Conservation (phyloP, 441 rosid genomes). For the Isatis lusitanica region DNA sequence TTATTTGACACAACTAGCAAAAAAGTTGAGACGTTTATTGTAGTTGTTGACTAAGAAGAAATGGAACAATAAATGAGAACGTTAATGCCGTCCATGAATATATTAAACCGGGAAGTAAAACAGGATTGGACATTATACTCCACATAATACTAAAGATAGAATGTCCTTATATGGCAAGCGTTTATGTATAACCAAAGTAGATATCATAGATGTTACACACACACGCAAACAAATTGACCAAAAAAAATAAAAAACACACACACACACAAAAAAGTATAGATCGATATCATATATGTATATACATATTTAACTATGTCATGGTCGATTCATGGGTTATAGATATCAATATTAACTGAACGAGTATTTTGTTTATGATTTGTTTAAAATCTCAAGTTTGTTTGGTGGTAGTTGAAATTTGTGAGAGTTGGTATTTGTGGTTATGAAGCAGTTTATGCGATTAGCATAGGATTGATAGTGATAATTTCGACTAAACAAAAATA, state of each 20-base stretch:
- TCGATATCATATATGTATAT: neutral
- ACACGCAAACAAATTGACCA: neutral
- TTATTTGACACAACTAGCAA: slow-evolving; percentile 2
- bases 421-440: neutral
- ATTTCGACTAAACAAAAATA: neutral
- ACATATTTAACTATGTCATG: neutral
- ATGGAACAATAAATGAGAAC: slow-evolving; percentile 15
- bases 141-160: slow-evolving; percentile 5
- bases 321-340: no score
- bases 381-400: neutral
- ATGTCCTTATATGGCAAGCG: slow-evolving; percentile 18
- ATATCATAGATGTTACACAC: neutral
- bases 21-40: slow-evolving; percentile 9
- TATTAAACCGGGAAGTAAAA: slow-evolving; percentile 4
- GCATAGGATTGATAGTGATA: neutral
- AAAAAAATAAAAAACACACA: no score
- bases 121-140: slow-evolving; percentile 15
- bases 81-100: neutral
- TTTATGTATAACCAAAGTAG: neutral
- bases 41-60: slow-evolving; percentile 18
- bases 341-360: neutral
- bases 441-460: neutral
- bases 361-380: neutral
- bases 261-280: neutral
- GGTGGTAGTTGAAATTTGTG: neutral